Conservation (phyloP, 2,329 filamentous ascomycete species). For the Boeremia exigua region DNA sequence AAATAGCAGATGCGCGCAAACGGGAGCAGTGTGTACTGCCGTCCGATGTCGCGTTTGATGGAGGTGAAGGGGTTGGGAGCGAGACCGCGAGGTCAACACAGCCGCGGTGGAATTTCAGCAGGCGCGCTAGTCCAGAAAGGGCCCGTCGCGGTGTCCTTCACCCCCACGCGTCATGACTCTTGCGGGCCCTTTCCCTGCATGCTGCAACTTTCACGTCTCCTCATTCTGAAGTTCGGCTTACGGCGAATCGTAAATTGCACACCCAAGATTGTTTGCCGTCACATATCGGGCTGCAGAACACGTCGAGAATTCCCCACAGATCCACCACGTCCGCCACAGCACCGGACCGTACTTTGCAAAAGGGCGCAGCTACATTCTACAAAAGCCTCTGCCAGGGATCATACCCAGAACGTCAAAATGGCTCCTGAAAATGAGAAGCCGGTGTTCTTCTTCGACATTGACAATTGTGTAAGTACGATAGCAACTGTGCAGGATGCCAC, state of each 20-base stretch:
- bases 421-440: slow-evolving; percentile 50
- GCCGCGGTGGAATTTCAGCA: slow-evolving; percentile 18
- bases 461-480: slow-evolving; percentile 76
- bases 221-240: neutral
- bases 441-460: slow-evolving; percentile 87
- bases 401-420: slow-evolving; percentile 20
- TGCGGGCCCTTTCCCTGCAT: slow-evolving; percentile 1
- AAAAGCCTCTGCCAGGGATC: neutral
- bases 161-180: slow-evolving; percentile 21
- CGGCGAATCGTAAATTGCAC: neutral
- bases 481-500: neutral
- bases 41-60: slow-evolving; percentile 30
- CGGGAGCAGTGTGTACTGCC: slow-evolving; percentile 31
- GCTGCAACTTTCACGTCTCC: slow-evolving; percentile 2
- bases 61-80: slow-evolving; percentile 30
- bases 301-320: neutral
- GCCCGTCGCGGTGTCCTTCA: slow-evolving; percentile 11
- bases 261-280: neutral
- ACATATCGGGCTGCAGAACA: neutral
- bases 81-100: slow-evolving; percentile 17
- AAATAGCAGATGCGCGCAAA: slow-evolving; percentile 35
- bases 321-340: slow-evolving; percentile 5
- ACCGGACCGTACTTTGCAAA: neutral
- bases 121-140: slow-evolving; percentile 19
- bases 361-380: slow-evolving; percentile 10